Base-by-base conservation (phyloP, 2,329 filamentous ascomycete genomes). In the Microthyrium microscopicum region DNA sequence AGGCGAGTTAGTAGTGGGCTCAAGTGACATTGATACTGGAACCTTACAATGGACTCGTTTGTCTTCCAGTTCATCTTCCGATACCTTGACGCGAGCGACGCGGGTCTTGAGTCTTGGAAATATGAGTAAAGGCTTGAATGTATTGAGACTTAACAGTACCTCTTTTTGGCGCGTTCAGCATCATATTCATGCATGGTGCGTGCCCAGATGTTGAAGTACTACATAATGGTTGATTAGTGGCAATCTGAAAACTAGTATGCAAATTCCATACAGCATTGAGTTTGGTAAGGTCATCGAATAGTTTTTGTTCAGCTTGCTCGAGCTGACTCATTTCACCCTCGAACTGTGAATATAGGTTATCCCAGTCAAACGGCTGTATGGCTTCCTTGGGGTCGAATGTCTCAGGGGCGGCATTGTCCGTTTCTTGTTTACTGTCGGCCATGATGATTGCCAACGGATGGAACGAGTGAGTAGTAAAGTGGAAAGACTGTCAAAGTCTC, bases 161-260 rank as follows among this genome's bases (percentile, higher is more conserved):
- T 73, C 53, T 87, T 87, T 41, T 72, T 64, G 17, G 80, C 78
- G 36, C 85, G 70, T 38, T 77, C 74, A 35, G 79, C 73, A 51
- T 93, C 85, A 40, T 81, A 73, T 8, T 63, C 57, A 20, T 73
- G 67, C 1, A 78, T 77, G 9, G 78, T 71, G 15, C 75, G 64
- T 17, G 80, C 78, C 84, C 85, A 94, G 22, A 74, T 58, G 37
- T 67, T 66, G 52, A 92, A 92, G 50, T 78, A 79, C 82, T 91
- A 42, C 7, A n/a, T 3, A 16, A n/a, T 3, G 8, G 13, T 34
- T 46, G 34, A 48, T 43, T 18, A 26, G 31, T 18, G 15, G 13
- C n/a, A 13, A 6, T n/a, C 8, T 8, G 18, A 34, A 17, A 16
- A 13, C 22, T 19, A 24, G 15, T 9, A 29, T 29, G 26, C 13